Conservation (phyloP, 1,284 basidiomycete species). For the Erythrobasidium hasegawianum region DNA sequence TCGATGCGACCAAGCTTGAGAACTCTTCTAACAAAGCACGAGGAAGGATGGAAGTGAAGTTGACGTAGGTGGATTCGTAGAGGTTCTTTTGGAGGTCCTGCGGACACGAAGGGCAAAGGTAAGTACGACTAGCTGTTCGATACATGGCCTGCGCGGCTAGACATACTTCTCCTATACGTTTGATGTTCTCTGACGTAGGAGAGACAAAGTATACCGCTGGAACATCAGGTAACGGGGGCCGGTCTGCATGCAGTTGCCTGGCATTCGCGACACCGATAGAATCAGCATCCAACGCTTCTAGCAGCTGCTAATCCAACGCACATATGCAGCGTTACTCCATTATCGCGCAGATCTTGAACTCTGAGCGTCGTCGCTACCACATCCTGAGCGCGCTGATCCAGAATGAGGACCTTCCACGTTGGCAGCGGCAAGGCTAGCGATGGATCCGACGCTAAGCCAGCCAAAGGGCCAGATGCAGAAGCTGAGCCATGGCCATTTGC, state of each 20-base stretch:
- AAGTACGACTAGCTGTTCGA: no score
- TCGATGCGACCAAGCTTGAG: constrained; percentile 78
- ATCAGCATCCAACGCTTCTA: no score
- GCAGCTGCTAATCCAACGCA: constrained; percentile 56
- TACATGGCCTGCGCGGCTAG: no score
- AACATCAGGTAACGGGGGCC: constrained; percentile 88
- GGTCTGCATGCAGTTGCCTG: constrained; percentile 83
- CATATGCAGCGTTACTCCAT: constrained; percentile 97
- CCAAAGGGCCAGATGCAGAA: constrained; percentile 12
- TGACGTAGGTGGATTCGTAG: constrained; percentile 91
- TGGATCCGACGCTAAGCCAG: constrained; percentile 22
- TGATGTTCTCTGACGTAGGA: constrained; percentile 80
- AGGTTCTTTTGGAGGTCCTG: constrained; percentile 70
- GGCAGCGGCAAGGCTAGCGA: constrained; percentile 55
- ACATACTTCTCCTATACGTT: constrained; percentile 76
- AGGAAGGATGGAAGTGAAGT: constrained; percentile 88
- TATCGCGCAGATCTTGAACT: constrained; percentile 92
- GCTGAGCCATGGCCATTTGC: neutral
- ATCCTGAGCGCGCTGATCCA: constrained; percentile 94
- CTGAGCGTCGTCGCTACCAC: constrained; percentile 89
- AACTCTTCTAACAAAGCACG: constrained; percentile 88
- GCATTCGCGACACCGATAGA: neutral
- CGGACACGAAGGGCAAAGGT: neutral
- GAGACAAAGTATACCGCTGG: constrained; percentile 96
- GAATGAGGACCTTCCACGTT: constrained; percentile 93